Evolutionary conservation across 2,329 filamentous ascomycete species (phyloP).

Genomic region (Thielaviopsis populi): DNA sequence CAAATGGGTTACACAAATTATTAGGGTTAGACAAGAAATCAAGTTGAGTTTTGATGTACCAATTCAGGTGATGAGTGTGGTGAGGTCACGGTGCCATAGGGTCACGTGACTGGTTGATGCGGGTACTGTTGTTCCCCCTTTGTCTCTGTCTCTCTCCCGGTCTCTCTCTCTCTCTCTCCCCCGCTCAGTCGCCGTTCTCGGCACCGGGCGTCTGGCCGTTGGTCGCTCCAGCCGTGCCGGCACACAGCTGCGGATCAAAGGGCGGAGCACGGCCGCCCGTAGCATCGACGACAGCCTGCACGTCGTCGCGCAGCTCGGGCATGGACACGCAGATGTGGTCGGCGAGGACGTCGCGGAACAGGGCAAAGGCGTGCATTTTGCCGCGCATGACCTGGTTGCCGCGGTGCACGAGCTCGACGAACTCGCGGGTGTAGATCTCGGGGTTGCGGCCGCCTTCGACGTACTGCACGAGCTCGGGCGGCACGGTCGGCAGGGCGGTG

Average conservation of each 20-base stretch:
- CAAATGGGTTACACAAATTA: background rate
- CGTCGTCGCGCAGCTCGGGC: slow-evolving; percentile 43
- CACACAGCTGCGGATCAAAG: background rate
- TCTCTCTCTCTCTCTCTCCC: background rate
- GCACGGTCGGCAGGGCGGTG: slow-evolving; percentile 35
- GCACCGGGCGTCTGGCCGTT: background rate
- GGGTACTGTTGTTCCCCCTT: background rate
- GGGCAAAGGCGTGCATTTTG: slow-evolving; percentile 45
- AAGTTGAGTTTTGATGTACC: background rate
- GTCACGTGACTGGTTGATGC: background rate
- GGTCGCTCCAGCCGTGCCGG: background rate
- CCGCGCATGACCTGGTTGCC: slow-evolving; percentile 53
- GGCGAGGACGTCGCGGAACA: slow-evolving; percentile 48
- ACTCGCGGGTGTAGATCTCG: slow-evolving; percentile 60
- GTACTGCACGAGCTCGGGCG: slow-evolving; percentile 50
- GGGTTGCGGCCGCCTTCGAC: slow-evolving; percentile 58
- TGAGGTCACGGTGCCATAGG: background rate
- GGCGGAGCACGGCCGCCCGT: slow-evolving; percentile 25
- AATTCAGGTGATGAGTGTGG: no score
- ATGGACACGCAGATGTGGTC: slow-evolving; percentile 41
- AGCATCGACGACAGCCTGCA: slow-evolving; percentile 34
- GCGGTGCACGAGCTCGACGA: slow-evolving; percentile 51
- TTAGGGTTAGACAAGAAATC: slow-evolving; percentile 3
- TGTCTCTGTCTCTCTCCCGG: background rate
- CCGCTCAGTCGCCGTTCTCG: slow-evolving; percentile 6